Evolutionary conservation across 257 asterid species (phyloP).

Genomic region (Nemophila menziesii): DNA sequence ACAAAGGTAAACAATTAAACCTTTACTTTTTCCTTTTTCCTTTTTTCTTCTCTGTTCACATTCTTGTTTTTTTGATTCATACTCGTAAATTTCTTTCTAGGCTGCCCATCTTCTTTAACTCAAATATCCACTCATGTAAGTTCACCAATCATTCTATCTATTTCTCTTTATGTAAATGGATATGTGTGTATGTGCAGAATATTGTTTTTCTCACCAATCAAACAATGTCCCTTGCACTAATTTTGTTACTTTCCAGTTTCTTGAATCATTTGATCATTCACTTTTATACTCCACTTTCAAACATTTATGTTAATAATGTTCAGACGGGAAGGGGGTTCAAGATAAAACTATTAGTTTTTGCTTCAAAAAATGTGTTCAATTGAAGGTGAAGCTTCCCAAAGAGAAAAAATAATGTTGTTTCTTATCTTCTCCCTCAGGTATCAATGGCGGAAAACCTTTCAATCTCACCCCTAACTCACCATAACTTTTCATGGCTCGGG

Average conservation of each 20-base stretch:
- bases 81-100: neutral
- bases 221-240: neutral
- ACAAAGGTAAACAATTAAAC: neutral
- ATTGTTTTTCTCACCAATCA: too few relatives aligned
- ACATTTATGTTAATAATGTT: too few relatives aligned
- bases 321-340: too few relatives aligned
- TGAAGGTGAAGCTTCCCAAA: neutral
- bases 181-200: neutral
- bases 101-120: neutral
- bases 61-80: too few relatives aligned
- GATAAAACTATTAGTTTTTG: too few relatives aligned
- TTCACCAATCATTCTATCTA: neutral
- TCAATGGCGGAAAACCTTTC: neutral
- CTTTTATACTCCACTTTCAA: too few relatives aligned
- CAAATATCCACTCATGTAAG: neutral
- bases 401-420: neutral
- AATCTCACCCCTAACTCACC: neutral
- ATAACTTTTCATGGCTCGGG: neutral
- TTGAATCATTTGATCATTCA: neutral
- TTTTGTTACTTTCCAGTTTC: too few relatives aligned
- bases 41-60: neutral
- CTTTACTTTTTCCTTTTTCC: neutral
- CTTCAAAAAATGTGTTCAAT: too few relatives aligned
- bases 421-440: neutral
- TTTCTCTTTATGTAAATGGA: neutral